Evolutionary conservation across 2,329 filamentous ascomycete genomes (phyloP), one percentile per base, ranked within the genome.

Genomic region (Venturia carpophila): DNA sequence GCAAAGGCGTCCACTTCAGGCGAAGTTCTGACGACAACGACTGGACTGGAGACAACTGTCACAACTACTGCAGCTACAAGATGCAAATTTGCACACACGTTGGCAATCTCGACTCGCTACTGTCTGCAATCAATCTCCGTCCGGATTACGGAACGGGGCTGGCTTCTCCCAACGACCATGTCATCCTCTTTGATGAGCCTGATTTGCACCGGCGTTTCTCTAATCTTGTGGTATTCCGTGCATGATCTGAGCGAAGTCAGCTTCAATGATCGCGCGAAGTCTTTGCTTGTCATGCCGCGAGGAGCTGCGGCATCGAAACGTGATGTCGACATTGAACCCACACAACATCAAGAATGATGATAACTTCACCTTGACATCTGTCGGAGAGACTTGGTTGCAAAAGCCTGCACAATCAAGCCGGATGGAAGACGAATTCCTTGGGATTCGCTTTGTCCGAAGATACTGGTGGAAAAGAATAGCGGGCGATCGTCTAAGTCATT

Each of bases 1-100:
- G 47, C 21, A 49, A 49, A 27, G 47, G 27, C 11, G 21, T 15
- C 10, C 24, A 49, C 47, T 11, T 7, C 11, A 49, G 10, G 47
- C 3, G 9, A 49, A 15, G 3, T 27, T 5, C 21, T 2, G 21
- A 49, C 47, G 47, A 49, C 21, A 15, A 15, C 21, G 47, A 49
- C 47, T 49, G 47, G 47, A 49, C 21, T 21, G 47, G 47, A 49
- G 47, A 49, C 47, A 49, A 49, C 9, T 49, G 47, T 49, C 47
- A 49, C 47, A 49, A 27, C 47, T 49, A 27, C 10, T 49, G 47
- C 47, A 27, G 3, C 13, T 49, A 13, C 10, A 13, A 49, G 2
- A 49, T 49, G 47, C 9, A 49, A 21, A 10, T 27, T 1, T 49
- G 47, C 47, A 7, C 21, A 10, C 9, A 49, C 47, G 13, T 49